Base-by-base conservation (phyloP, 2,329 filamentous ascomycete species). In the Penicillium olsonii region DNA sequence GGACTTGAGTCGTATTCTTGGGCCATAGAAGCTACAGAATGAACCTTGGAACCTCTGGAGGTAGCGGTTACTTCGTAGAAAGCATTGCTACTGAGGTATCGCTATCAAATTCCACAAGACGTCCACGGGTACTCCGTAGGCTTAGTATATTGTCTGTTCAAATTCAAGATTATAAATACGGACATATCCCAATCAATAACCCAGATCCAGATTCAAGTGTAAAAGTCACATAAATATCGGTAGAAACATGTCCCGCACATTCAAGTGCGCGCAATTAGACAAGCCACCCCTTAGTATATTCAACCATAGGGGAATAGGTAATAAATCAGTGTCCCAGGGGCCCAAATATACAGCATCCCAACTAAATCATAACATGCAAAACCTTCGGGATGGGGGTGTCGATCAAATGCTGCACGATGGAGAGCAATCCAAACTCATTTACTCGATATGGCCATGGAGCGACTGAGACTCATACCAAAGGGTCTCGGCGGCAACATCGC, bases 401-500 rank as follows among this genome's bases (percentile, higher is more conserved):
- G 6, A 31, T n/a, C 5, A 31, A 6, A n/a, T 5, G 12, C 12
- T 31, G 29, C 29, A n/a, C 6, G 29, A 12, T 31, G 29, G 10
- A 31, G 12, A n/a, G 14, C 29, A n/a, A 31, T 31, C 12, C 5
- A 29, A 31, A 7, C 29, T 6, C 12, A n/a, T n/a, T 31, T n/a
- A 31, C 29, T 6, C 29, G n/a, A 31, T 6, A 14, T n/a, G 12
- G 6, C 29, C 29, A 4, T n/a, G 5, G 7, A 31, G 2, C n/a
- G 33, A 18, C 24, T 26, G 17, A 15, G 14, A 22, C 35, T 71
- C 66, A 9, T 41, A 20, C 66, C 68, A 72, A 4, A 72, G 45
- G 2, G 48, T 45, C 31, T 59, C 45, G 6, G 60, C 69, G 2
- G 66, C 60, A 11, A 53, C 47, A 18, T 71, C 68, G 26, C 69